Base-by-base conservation (phyloP, 1,139 yeast genomes). In the Meyerozyma elateridarum region DNA sequence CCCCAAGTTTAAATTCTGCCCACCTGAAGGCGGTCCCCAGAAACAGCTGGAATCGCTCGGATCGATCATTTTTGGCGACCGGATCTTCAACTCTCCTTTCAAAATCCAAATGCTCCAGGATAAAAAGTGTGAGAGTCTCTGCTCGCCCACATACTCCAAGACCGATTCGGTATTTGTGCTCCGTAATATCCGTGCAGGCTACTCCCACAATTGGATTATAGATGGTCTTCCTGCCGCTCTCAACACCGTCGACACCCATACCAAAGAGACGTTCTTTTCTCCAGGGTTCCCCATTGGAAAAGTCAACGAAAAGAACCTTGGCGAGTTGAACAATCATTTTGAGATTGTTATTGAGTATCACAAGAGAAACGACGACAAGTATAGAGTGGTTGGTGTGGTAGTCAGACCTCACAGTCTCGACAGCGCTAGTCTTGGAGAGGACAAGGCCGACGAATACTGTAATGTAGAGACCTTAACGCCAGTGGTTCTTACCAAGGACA, bases 201-300 rank as follows among this genome's bases (percentile, higher is more conserved):
- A 85, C 56, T 76, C 73, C 51, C 85, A 85, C 56, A 89, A 91
- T 53, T 91, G 97, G 98, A 69, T 89, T 35, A 66, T 91, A 39
- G 99, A 91, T 56, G 96, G 97, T 2, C 73, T 91, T 44, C 98
- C 98, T 14, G 95, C 91, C 13, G 95, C 95, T 4, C 73, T 72
- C 48, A 54, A 57, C 33, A 61, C 76, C 22, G 58, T 67, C 29
- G 88, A 81, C 53, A 51, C 51, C 33, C 72, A 74, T 46, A 79
- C 85, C n/a, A 50, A 73, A 14, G 48, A 75, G 8, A 65, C 70
- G 24, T 84, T 79, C 53, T 85, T 83, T 54, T 81, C 87, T 16
- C 70, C 85, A 4, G 96, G 96, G 1, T 88, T 89, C 57, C 80
- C 77, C 35, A 69, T 89, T 36, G 96, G 96, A 28, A 61, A 48